These are phyloP conservation scores for Cladorrhinum sp. DNA, from an alignment of 2,329 filamentous ascomycete genomes.

Conservation along the genomic window DNA sequence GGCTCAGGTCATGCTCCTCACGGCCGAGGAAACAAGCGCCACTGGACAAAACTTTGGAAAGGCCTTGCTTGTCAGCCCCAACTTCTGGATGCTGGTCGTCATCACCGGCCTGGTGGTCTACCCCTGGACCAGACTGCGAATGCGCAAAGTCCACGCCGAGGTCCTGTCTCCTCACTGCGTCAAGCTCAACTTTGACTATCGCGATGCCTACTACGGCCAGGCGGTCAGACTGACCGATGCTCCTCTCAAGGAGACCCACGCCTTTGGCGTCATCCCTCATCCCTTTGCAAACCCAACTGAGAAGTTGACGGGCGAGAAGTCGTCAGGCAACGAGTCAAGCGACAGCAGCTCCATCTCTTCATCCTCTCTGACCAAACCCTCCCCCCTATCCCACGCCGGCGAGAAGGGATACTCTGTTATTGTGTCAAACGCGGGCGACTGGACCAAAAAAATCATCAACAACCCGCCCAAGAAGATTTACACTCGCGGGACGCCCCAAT, in stretches of 20 bases:
- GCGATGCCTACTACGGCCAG: constrained; percentile 54
- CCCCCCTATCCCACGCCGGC: constrained; percentile 30
- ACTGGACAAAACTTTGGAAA: constrained; percentile 34
- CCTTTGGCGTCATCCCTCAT: constrained; percentile 70
- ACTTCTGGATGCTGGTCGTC: constrained; percentile 65
- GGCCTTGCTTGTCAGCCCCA: constrained; percentile 38
- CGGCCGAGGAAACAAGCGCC: constrained; percentile 42
- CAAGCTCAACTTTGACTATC: constrained; percentile 66
- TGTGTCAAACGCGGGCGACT: constrained; percentile 72
- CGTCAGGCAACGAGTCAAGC: too few species aligned
- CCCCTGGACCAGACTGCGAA: constrained; percentile 71
- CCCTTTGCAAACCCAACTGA: constrained; percentile 33
- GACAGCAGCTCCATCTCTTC: background rate
- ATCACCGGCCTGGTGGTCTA: constrained; percentile 65
- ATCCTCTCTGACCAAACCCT: background rate
- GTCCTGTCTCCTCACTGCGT: constrained; percentile 69
- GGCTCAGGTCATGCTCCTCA: constrained; percentile 56
- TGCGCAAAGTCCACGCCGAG: constrained; percentile 63
- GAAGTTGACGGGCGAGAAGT: constrained; percentile 7
- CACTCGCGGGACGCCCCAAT: constrained; percentile 65
- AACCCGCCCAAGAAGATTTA: constrained; percentile 61
- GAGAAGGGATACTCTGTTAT: constrained; percentile 63
- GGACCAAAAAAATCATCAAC: constrained; percentile 64
- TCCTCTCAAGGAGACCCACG: constrained; percentile 70
- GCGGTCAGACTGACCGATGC: constrained; percentile 59